These are phyloP conservation scores for Amphicarpaea edgeworthii DNA, from an alignment of 306 rosid species.

Conservation along the genomic window DNA sequence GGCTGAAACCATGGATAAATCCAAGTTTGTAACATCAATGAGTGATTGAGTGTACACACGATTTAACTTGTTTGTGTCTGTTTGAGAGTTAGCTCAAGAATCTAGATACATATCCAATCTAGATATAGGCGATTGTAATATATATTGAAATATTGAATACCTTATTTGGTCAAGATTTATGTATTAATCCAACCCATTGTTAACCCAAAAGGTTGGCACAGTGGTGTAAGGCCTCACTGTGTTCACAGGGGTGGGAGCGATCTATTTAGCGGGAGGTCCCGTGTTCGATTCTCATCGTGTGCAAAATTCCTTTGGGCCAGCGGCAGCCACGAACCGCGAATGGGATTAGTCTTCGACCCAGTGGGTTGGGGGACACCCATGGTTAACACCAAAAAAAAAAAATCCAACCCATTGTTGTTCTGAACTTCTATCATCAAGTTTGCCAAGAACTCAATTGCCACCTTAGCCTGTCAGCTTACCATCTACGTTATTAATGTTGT, in stretches of 20 bases:
- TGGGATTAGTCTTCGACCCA: too few species aligned
- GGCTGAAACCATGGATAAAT: neutral
- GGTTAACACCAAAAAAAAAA: too few species aligned
- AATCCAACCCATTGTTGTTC: neutral
- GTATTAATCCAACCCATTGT: neutral
- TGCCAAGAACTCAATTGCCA: slow-evolving; percentile 14
- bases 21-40: neutral
- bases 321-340: too few species aligned
- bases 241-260: too few species aligned
- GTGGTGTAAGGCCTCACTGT: too few species aligned
- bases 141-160: neutral
- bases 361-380: too few species aligned
- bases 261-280: too few species aligned
- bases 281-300: too few species aligned
- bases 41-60: neutral
- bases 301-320: too few species aligned
- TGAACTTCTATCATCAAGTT: neutral
- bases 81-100: neutral
- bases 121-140: neutral
- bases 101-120: neutral
- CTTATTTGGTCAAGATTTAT: neutral
- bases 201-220: too few species aligned
- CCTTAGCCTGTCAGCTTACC: slow-evolving; percentile 19
- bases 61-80: slow-evolving; percentile 6
- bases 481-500: slow-evolving; percentile 4